Base-by-base conservation (phyloP, 1,284 basidiomycete species). In the Pseudozyma sp. region DNA sequence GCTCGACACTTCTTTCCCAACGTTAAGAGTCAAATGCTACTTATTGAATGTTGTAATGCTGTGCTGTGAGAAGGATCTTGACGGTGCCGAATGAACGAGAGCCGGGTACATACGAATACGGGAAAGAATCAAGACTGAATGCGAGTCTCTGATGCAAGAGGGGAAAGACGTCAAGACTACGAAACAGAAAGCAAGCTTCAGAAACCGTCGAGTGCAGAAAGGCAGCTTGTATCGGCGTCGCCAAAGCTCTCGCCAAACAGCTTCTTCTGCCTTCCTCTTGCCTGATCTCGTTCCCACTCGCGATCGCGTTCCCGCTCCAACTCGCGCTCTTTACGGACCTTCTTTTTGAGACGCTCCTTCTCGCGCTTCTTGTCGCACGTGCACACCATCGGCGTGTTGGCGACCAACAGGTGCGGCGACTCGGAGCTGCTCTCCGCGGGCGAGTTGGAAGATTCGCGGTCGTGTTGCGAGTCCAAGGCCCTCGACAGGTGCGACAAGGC, bases 341-440 rank as follows among this genome's bases (percentile, higher is more conserved):
- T 70, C 44, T 64, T 75, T 56, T 66, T 68, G 51, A 71, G 49
- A 37, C 59, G 55, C 50, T 75, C 72, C 64, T 68, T 67, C n/a
- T 75, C 72, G 29, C 53, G 54, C 54, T 75, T 71, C 64, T 68
- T 67, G 51, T 75, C 68, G 65, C 67, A 70, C n/a, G 68, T 67
- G 30, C 72, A 70, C 43, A 64, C 52, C 48, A 39, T 57, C 3
- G 71, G 50, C 48, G 59, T 24, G 24, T 54, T 53, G 17, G 55
- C 54, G n/a, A 54, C 43, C 17, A 37, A 37, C 34, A 56, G 8
- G n/a, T 56, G 52, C 13, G 66, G 61, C 52, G 62, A 68, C 45
- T 68, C 71, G 42, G 66, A 68, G 46, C 62, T 56, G 66, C 66
- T 69, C 51, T 74, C 66, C 5, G 51, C 66, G 3, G 71, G 66